Base-by-base conservation (phyloP, 1,139 yeast species). In the Taphrina communis region DNA sequence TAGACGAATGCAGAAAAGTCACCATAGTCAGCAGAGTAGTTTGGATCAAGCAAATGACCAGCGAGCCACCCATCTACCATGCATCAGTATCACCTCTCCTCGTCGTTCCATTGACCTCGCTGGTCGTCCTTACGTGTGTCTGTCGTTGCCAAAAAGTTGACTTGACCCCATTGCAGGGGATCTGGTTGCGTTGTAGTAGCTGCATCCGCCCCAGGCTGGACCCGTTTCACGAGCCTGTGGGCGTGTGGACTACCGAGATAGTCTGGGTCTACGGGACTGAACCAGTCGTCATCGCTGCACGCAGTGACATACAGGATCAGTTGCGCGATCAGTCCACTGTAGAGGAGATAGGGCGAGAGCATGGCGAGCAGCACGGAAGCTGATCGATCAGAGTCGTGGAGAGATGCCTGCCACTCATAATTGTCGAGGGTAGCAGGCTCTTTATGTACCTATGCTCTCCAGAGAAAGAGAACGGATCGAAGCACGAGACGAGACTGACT, bases 21-120 rank as follows among this genome's bases (percentile, higher is more conserved):
- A 9, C 98, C 99, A 97, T 97, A 94, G 76, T 91, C 90, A 8
- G 90, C 96, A 59, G 88, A 84, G 77, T 88, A 94, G 71, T 84
- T 85, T 39, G 84, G 82, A 77, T 92, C 97, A 73, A 87, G 86
- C 52, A 85, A 73, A 78, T 93, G 98, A 0, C 98, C 97, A 5
- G 93, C 86, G 71, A 89, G 85, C 98, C 98, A 94, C 0, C 94
- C 95, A 77, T 94, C 48, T 44, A 44, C n/a, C 8, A 44, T 17
- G 19, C 1, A n/a, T 44, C 48, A 44, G 48, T 12, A 1, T 12
- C 48, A 7, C 17, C 19, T 14, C 48, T 17, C 19, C 12, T 1
- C 2, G n/a, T 14, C 48, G 5, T 7, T 1, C 48, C 12, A 7
- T 44, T 17, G 19, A 44, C 19, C 8, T 25, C 31, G 31, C 31